Percentiles rank a stretch among this genome's conserved stretches.
Evolutionary conservation across 768 basidiomycete species (phyloP).

Genomic region (Pisolithus albus): DNA sequence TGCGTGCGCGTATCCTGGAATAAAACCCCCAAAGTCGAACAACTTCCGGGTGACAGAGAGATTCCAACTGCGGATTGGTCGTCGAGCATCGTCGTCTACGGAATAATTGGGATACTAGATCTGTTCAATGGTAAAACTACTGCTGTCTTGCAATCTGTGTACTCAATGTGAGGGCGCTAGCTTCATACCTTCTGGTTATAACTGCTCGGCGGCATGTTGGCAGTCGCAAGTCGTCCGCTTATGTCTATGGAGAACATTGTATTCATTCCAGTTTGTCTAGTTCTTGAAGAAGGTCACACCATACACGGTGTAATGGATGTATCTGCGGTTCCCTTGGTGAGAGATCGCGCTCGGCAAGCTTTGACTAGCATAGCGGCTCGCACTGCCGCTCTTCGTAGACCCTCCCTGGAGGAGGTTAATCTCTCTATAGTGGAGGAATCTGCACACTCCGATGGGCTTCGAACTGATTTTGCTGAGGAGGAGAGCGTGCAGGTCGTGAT

Average conservation of each 20-base stretch:
- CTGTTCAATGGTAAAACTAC: slow-evolving; percentile 54
- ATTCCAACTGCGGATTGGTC: slow-evolving; percentile 44
- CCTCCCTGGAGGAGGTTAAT: slow-evolving; percentile 37
- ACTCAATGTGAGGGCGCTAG: slow-evolving; percentile 32
- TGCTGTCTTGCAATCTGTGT: neutral
- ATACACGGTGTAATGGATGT: slow-evolving; percentile 68
- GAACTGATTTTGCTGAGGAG: slow-evolving; percentile 35
- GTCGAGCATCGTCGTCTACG: slow-evolving; percentile 56
- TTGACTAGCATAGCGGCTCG: slow-evolving; percentile 48
- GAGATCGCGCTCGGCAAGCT: slow-evolving; percentile 51
- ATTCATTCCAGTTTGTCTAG: slow-evolving; percentile 29
- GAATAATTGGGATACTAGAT: slow-evolving; percentile 68
- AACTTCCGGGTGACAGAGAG: slow-evolving; percentile 33
- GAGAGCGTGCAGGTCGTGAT: slow-evolving; percentile 42
- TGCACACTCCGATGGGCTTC: slow-evolving; percentile 19
- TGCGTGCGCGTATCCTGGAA: slow-evolving; percentile 57
- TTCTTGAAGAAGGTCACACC: slow-evolving; percentile 53
- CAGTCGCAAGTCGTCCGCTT: slow-evolving; percentile 41
- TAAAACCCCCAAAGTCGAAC: slow-evolving; percentile 47
- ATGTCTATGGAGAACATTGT: too few species aligned
- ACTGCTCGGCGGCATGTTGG: slow-evolving; percentile 58
- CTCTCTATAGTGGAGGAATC: slow-evolving; percentile 16
- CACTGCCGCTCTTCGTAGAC: slow-evolving; percentile 37
- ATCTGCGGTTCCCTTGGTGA: slow-evolving; percentile 62
- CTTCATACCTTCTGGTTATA: slow-evolving; percentile 71